Conservation (phyloP, 2,329 filamentous ascomycete species). For the Iodosphaeria phyllophila region DNA sequence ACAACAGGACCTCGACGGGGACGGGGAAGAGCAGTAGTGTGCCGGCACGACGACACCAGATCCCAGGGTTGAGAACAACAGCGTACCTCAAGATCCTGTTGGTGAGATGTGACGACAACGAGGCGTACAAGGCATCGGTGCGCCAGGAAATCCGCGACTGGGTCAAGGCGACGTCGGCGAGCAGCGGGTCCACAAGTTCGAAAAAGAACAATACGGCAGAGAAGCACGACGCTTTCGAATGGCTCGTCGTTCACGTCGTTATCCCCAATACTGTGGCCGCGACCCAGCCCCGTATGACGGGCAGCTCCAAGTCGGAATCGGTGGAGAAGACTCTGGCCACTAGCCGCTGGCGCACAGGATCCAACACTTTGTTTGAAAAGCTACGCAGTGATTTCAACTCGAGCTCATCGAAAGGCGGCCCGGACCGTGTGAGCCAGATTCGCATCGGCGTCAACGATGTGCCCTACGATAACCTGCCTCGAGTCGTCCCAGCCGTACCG, state of each 20-base stretch:
- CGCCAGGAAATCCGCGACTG: constrained; percentile 73
- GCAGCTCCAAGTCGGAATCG: constrained; percentile 30
- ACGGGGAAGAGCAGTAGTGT: constrained; percentile 15
- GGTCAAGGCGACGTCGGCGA: constrained; percentile 61
- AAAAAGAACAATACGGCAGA: constrained; percentile 53
- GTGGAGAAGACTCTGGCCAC: constrained; percentile 39
- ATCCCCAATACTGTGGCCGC: constrained; percentile 69
- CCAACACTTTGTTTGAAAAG: constrained; percentile 76
- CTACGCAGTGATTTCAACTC: constrained; percentile 79
- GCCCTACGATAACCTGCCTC: constrained; percentile 43
- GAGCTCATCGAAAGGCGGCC: constrained; percentile 42
- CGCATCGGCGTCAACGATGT: constrained; percentile 56
- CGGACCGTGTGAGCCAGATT: constrained; percentile 72
- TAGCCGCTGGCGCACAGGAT: constrained; percentile 62
- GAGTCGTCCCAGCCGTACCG: constrained; percentile 43
- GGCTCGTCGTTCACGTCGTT: constrained; percentile 85
- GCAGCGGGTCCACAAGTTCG: constrained; percentile 33
- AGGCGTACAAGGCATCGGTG: constrained; percentile 69
- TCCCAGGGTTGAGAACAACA: constrained; percentile 79
- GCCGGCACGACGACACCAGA: constrained; percentile 65
- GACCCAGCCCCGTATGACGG: constrained; percentile 51
- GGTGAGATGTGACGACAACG: constrained; percentile 86
- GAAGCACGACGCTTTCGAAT: constrained; percentile 92
- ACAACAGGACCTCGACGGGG: constrained; percentile 15
- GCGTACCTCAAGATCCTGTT: constrained; percentile 86